Evolutionary conservation across 257 asterid species (phyloP).

Genomic region (Penstemon davidsonii): DNA sequence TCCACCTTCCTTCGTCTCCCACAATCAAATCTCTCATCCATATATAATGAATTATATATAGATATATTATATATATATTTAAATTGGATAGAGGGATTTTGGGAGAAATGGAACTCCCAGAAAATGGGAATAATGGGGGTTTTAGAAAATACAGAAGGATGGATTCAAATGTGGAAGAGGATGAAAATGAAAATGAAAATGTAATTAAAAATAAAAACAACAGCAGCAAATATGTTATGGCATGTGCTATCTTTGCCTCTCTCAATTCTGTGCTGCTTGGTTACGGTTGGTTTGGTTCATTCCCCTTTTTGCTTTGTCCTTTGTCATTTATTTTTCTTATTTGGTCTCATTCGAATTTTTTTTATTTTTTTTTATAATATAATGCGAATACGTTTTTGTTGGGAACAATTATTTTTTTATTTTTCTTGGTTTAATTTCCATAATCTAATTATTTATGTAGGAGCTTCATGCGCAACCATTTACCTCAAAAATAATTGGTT

Average conservation of each 20-base stretch:
- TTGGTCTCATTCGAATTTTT: background rate
- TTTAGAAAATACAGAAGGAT: conserved; percentile 33
- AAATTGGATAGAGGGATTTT: background rate
- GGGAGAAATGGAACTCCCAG: conserved; percentile 38
- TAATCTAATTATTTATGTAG: no score
- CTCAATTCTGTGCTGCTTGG: conserved; percentile 69
- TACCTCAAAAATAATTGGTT: no score
- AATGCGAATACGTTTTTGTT: no score
- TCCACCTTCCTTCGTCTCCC: no score
- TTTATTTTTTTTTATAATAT: background rate
- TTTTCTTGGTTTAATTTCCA: no score
- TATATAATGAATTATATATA: no score
- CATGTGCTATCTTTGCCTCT: conserved; percentile 65
- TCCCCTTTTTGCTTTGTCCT: background rate
- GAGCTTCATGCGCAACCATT: no score
- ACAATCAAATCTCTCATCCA: no score
- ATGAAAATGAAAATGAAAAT: conserved; percentile 2
- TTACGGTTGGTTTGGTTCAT: conserved; percentile 44
- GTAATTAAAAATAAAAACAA: conserved; percentile 19
- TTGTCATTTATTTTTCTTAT: background rate
- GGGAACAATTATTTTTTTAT: no score
- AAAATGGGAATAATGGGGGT: conserved; percentile 33
- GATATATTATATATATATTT: no score
- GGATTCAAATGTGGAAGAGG: conserved; percentile 31
- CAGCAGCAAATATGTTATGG: conserved; percentile 48